Conservation (phyloP, 495 filamentous ascomycete genomes). For the Xylaria telfairii region DNA sequence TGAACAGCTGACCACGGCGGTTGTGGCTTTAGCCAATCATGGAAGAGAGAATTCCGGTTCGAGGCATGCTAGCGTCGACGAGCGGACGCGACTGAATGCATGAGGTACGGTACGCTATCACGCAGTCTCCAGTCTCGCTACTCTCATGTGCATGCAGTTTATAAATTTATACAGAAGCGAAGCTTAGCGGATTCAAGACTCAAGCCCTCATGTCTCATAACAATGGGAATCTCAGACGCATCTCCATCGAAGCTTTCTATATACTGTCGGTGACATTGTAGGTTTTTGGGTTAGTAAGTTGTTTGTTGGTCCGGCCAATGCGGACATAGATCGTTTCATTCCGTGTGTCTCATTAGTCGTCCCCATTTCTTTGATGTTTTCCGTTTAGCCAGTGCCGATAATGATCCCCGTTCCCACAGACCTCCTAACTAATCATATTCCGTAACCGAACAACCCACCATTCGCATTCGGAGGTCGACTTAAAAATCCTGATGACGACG, state of each 20-base stretch:
- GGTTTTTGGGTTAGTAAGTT: slow-evolving; percentile 1
- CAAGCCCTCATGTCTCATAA: slow-evolving; percentile 8
- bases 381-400: slow-evolving; percentile 22
- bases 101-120: not conserved
- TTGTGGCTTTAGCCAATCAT: not conserved
- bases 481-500: not conserved
- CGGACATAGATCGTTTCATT: slow-evolving; percentile 14
- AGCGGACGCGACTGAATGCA: not conserved
- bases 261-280: slow-evolving; percentile 5
- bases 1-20: too few relatives aligned
- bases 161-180: slow-evolving; percentile 11
- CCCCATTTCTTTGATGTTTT: slow-evolving; percentile 15
- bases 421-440: slow-evolving; percentile 13
- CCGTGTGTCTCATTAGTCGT: slow-evolving; percentile 24
- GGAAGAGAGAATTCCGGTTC: not conserved
- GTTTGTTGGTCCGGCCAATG: slow-evolving; percentile 9
- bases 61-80: not conserved
- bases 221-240: not conserved
- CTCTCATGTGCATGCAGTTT: slow-evolving; percentile 10
- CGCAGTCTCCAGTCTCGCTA: not conserved
- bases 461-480: not conserved
- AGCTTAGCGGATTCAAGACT: slow-evolving; percentile 13
- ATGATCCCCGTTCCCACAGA: slow-evolving; percentile 4
- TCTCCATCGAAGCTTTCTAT: slow-evolving; percentile 17
- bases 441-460: not conserved